Evolutionary conservation across 768 basidiomycete species (phyloP).

Genomic region (Agrocybe praecox): DNA sequence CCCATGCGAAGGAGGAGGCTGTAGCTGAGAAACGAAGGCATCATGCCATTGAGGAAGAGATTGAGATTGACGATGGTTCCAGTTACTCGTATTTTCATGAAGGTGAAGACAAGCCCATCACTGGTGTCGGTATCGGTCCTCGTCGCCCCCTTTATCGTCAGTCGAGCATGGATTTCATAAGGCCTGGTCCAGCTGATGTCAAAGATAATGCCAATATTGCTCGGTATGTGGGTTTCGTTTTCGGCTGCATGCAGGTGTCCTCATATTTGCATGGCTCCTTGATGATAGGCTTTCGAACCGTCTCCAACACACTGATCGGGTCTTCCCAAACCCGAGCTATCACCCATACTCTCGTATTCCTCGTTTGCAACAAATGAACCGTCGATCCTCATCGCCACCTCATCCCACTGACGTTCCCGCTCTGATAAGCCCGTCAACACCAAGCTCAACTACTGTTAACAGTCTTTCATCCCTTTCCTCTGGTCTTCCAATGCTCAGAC

Average conservation of each 20-base stretch:
- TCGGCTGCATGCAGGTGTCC: neutral
- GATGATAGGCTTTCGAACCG: slow-evolving; percentile 60
- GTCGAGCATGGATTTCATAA: slow-evolving; percentile 89
- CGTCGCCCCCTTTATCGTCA: slow-evolving; percentile 73
- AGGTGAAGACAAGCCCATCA: slow-evolving; percentile 24
- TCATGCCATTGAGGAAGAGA: slow-evolving; percentile 51
- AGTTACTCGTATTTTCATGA: slow-evolving; percentile 30
- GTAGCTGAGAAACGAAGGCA: slow-evolving; percentile 32
- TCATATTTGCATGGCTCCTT: neutral
- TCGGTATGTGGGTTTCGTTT: slow-evolving; percentile 46
- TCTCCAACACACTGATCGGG: slow-evolving; percentile 64
- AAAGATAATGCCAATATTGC: slow-evolving; percentile 58
- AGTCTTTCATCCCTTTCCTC: slow-evolving; percentile 44
- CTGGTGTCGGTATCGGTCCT: slow-evolving; percentile 23
- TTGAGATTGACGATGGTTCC: slow-evolving; percentile 35
- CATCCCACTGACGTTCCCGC: slow-evolving; percentile 39
- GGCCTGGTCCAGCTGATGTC: slow-evolving; percentile 45
- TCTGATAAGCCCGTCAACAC: slow-evolving; percentile 56
- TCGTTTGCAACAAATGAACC: slow-evolving; percentile 31
- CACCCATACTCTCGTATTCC: slow-evolving; percentile 60
- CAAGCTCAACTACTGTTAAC: slow-evolving; percentile 66
- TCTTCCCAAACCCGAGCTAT: slow-evolving; percentile 49
- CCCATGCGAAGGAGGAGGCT: slow-evolving; percentile 55
- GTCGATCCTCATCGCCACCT: slow-evolving; percentile 44
- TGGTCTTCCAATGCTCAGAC: slow-evolving; percentile 41